A percentile compares a stretch with the other conserved stretches of the same genome.
These are phyloP conservation scores for Metschnikowia lochheadii DNA, from an alignment of 805 yeast species.

Conservation along the genomic window DNA sequence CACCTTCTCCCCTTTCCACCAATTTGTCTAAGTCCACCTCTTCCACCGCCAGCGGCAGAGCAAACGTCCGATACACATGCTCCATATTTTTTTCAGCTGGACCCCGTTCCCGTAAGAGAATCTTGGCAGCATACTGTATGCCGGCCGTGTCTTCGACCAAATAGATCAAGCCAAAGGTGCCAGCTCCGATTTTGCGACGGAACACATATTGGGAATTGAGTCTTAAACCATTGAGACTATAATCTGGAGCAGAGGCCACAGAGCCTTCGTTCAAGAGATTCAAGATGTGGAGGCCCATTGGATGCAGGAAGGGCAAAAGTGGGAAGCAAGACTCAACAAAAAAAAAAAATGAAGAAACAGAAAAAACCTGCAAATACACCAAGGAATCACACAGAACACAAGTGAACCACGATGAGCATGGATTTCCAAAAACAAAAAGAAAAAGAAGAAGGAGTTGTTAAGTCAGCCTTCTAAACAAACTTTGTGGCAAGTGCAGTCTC, in stretches of 20 bases:
- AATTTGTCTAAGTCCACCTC: slow-evolving; percentile 7
- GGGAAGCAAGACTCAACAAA: too few relatives aligned
- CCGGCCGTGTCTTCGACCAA: slow-evolving; percentile 46
- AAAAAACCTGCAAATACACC: too few relatives aligned
- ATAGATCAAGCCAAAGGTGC: slow-evolving; percentile 40
- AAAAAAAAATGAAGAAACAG: too few relatives aligned
- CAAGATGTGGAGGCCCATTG: slow-evolving; percentile 2
- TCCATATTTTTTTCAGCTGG: not conserved
- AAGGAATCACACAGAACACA: too few relatives aligned
- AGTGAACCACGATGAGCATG: too few relatives aligned
- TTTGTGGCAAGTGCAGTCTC: not conserved
- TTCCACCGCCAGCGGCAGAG: slow-evolving; percentile 4
- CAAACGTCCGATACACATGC: not conserved
- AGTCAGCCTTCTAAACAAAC: too few relatives aligned
- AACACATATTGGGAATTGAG: slow-evolving; percentile 58
- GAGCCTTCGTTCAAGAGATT: not conserved
- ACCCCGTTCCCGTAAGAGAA: slow-evolving; percentile 38
- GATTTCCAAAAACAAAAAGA: too few relatives aligned
- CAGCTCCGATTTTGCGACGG: slow-evolving; percentile 44
- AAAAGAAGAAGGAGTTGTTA: too few relatives aligned
- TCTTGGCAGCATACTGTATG: slow-evolving; percentile 64
- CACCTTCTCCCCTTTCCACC: not conserved
- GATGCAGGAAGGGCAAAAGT: not conserved
- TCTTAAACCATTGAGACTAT: slow-evolving; percentile 34
- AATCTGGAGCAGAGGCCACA: not conserved